Conservation (phyloP, 208 protist genomes). For the Acanthamoeba triangularis region DNA sequence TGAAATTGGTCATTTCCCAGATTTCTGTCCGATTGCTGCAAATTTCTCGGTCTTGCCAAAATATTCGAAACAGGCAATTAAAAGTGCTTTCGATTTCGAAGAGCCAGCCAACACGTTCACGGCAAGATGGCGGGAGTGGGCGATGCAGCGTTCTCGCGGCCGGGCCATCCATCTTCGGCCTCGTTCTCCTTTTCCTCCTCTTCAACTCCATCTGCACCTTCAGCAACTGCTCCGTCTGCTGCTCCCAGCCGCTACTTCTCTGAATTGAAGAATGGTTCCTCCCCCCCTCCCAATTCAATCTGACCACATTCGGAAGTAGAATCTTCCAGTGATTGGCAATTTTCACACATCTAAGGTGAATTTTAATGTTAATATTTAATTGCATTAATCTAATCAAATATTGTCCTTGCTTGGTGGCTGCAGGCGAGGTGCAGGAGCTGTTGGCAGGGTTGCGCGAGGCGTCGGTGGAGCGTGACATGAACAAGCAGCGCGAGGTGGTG, state of each 20-base stretch:
- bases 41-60: neutral
- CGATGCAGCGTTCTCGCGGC: constrained; percentile 2
- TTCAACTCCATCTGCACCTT: neutral
- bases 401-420: neutral
- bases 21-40: neutral
- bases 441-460: constrained; percentile 48
- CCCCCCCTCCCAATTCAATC: neutral
- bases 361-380: neutral
- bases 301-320: neutral
- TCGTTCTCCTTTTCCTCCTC: constrained; percentile 35
- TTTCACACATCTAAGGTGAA: neutral
- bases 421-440: constrained; percentile 55
- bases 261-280: neutral
- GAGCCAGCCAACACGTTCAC: neutral
- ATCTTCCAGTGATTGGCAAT: too few species aligned
- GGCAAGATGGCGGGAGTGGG: neutral
- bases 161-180: neutral
- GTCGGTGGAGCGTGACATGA: neutral
- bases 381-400: too few species aligned
- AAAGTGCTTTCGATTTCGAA: too few species aligned
- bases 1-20: too few species aligned
- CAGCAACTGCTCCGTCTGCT: neutral
- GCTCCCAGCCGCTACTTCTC: neutral
- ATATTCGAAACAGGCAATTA: neutral
- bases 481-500: constrained; percentile 90